Evolutionary conservation across 257 asterid species (phyloP).

Genomic region (Jacaranda mimosifolia): DNA sequence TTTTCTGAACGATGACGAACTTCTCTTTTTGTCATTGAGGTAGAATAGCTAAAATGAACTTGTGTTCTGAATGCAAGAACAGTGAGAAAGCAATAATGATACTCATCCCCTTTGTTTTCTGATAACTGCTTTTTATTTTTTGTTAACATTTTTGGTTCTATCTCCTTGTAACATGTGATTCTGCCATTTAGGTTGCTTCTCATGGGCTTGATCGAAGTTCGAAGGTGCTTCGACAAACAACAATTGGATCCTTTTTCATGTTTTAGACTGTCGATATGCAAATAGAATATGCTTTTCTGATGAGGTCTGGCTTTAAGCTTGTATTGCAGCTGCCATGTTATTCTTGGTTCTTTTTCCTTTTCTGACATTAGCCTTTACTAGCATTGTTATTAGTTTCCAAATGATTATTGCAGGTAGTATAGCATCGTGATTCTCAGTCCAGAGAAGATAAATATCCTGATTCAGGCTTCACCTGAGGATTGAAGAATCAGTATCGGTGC

Average conservation of each 20-base stretch:
- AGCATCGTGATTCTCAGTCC: slow-evolving; percentile 35
- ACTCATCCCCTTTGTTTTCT: not conserved
- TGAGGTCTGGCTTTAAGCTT: slow-evolving; percentile 49
- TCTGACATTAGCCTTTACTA: not conserved
- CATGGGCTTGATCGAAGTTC: slow-evolving; percentile 97
- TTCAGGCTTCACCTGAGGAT: slow-evolving; percentile 35
- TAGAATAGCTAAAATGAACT: not conserved
- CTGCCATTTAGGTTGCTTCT: slow-evolving; percentile 81
- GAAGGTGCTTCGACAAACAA: slow-evolving; percentile 90
- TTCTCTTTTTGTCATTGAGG: not conserved
- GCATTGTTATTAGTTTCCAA: slow-evolving; percentile 6
- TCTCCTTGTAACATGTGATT: slow-evolving; percentile 36
- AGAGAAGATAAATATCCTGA: slow-evolving; percentile 31
- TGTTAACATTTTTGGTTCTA: not conserved
- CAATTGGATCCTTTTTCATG: slow-evolving; percentile 80
- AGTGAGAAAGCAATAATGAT: slow-evolving; percentile 25
- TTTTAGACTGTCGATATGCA: slow-evolving; percentile 58
- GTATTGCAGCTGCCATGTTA: slow-evolving; percentile 2
- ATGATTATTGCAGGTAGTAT: slow-evolving; percentile 48
- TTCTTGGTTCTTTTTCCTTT: not conserved
- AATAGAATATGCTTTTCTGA: slow-evolving; percentile 31
- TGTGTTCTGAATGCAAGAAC: slow-evolving; percentile 4
- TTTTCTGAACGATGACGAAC: not conserved
- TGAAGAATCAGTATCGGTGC: slow-evolving; percentile 34
- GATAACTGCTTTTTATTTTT: not conserved